These are phyloP conservation scores for Leccinum subrobustum DNA, from an alignment of 1,284 basidiomycete species.

Conservation along the genomic window DNA sequence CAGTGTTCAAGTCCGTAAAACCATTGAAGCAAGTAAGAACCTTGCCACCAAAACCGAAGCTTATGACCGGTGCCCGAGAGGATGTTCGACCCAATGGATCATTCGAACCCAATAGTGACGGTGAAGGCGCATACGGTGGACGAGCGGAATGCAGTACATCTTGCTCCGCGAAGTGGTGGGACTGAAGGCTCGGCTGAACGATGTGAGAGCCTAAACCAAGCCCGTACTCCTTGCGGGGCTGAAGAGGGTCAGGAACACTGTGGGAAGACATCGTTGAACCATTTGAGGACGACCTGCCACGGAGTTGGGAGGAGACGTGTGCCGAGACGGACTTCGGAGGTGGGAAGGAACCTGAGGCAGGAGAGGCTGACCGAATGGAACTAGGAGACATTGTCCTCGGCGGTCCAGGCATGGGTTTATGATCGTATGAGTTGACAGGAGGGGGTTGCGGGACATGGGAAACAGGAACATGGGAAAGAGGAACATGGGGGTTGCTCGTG, in stretches of 20 bases:
- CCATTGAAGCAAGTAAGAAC: conserved; percentile 86
- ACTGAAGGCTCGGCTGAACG: conserved; percentile 19
- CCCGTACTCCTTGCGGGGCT: conserved; percentile 31
- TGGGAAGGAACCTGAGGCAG: conserved; percentile 25
- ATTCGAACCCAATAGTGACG: conserved; percentile 76
- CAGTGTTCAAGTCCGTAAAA: conserved; percentile 61
- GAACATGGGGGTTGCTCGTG: conserved; percentile 13
- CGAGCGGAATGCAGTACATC: conserved; percentile 47
- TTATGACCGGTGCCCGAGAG: conserved; percentile 74
- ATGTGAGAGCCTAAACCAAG: conserved; percentile 24
- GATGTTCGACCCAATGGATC: conserved; percentile 79
- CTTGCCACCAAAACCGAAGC: conserved; percentile 89
- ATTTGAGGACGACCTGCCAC: conserved; percentile 49
- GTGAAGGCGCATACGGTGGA: conserved; percentile 69
- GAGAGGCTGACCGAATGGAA: conserved; percentile 33
- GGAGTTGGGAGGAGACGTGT: conserved; percentile 27
- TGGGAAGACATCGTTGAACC: conserved; percentile 47
- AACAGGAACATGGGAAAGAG: conserved; percentile 8
- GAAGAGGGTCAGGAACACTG: conserved; percentile 18
- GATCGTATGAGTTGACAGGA: conserved; percentile 18
- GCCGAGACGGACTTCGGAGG: conserved; percentile 17
- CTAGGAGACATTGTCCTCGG: conserved; percentile 38
- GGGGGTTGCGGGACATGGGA: conserved; percentile 16
- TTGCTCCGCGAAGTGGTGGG: conserved; percentile 29
- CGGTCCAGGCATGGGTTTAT: conserved; percentile 14